Conservation (phyloP, 225 moss, liverwort and hornwort species). For the Straminergon stramineum region DNA sequence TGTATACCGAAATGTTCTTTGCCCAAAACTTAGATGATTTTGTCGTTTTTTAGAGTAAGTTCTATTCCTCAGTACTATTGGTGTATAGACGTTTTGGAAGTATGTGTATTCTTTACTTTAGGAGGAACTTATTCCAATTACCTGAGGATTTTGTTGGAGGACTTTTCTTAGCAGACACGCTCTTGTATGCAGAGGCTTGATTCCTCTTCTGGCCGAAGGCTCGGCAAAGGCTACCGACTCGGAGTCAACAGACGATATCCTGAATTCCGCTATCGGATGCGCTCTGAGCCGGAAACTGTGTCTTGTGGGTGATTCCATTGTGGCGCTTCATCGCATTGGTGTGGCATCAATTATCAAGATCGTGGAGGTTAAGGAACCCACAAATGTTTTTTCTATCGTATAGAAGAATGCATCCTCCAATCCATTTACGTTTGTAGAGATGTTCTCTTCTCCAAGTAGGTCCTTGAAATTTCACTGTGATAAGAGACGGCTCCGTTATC, state of each 20-base stretch:
- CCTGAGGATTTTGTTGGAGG: background rate
- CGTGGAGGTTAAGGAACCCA: constrained; percentile 58
- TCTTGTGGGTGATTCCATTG: constrained; percentile 67
- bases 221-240: constrained; percentile 81
- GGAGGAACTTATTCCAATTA: background rate
- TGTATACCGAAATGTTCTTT: background rate
- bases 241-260: constrained; percentile 79
- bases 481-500: background rate
- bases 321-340: constrained; percentile 86
- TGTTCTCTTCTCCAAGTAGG: background rate
- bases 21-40: background rate
- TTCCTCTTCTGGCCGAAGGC: constrained; percentile 80
- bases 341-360: constrained; percentile 86
- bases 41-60: too few species aligned
- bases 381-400: background rate
- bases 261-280: constrained; percentile 50
- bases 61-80: background rate
- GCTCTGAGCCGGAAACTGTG: constrained; percentile 59
- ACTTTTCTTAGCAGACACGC: background rate
- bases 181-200: constrained; percentile 56
- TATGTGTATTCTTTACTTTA: too few species aligned
- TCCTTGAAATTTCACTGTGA: background rate
- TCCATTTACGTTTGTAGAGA: background rate
- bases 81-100: background rate
- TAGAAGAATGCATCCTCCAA: background rate